Evolutionary conservation across 2,329 filamentous ascomycete genomes (phyloP), one percentile per base, ranked within the genome.

Genomic region (Pleoardoris graminearum): DNA sequence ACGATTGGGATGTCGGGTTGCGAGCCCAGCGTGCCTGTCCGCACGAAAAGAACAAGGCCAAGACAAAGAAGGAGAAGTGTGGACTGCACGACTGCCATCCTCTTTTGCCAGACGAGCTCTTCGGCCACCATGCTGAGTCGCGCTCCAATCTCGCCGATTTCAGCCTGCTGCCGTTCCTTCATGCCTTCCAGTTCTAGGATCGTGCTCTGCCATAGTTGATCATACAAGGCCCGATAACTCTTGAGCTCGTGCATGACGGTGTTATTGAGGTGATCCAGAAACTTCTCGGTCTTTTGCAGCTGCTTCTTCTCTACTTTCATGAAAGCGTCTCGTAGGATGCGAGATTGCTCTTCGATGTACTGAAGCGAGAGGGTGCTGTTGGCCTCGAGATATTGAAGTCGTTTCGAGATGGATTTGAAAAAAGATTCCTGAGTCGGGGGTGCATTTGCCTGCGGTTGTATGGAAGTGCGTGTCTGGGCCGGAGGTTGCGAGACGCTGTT

Each of bases 341-440:
- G 88, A 3, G 93, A 97, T 71, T 97, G 94, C 54, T 96, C 91
- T 75, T 97, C 93, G 54, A 99, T 96, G 68, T 99, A 99, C 66
- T 96, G 90, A 7, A 97, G 79, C 0, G 92, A 96, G 10, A 97
- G 80, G 0, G 93, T 96, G 10, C 92, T 91, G 70, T 97, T 99
- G 14, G 90, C 85, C 73, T 99, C 94, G 7, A 97, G 85, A 63
- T 92, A 86, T 59, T 93, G 90, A 4, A 99, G 81, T 1, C 94
- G 89, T 73, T 97, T 97, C 58, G 92, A 91, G 7, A 97, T 88
- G 3, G 91, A 90, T 72, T 97, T 97, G 82, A 97, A 99, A 75
- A 99, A 97, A 1, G 90, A 94, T 70, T 99, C 94, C 72, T 99
- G 94, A 1, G 95, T 94, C 0, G 92, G 91, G 2, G 93, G 92